Evolutionary conservation across 192 early-diverging fungal genomes (phyloP).

Genomic region (Podila minutissima): DNA sequence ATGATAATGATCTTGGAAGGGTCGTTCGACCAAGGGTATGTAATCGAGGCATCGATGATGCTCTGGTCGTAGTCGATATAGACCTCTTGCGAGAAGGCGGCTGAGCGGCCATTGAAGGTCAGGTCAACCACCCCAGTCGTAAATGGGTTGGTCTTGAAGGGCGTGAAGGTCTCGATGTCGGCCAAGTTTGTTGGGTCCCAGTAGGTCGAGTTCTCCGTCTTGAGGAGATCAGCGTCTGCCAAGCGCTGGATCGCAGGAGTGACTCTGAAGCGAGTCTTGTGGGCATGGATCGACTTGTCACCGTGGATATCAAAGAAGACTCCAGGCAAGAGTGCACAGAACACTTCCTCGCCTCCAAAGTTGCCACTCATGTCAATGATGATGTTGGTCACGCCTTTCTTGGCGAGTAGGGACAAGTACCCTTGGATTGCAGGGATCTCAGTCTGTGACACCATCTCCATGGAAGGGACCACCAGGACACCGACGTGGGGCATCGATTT

Average conservation of each 20-base stretch:
- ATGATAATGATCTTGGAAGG: slow-evolving; percentile 11
- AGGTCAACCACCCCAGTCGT: neutral
- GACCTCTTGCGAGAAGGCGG: slow-evolving; percentile 1
- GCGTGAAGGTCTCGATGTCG: neutral
- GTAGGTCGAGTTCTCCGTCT: too few species aligned
- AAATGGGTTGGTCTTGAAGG: slow-evolving; percentile 17
- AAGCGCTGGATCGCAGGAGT: neutral
- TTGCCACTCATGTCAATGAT: slow-evolving; percentile 23
- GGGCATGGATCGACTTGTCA: neutral
- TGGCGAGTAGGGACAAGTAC: neutral
- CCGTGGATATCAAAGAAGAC: slow-evolving; percentile 8
- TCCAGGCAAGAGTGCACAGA: neutral
- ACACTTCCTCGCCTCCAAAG: slow-evolving; percentile 7
- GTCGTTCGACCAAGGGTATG: slow-evolving; percentile 17
- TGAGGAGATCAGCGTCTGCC: neutral
- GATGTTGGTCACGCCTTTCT: slow-evolving; percentile 11
- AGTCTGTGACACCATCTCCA: neutral
- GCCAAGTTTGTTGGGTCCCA: neutral
- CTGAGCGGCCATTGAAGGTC: slow-evolving; percentile 1
- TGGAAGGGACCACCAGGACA: slow-evolving; percentile 6
- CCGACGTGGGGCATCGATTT: slow-evolving; percentile 15
- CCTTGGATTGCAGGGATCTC: slow-evolving; percentile 6
- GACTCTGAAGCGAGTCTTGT: neutral
- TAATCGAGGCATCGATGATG: neutral
- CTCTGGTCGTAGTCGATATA: neutral